Evolutionary conservation across 2,329 filamentous ascomycete genomes (phyloP), one percentile per base, ranked within the genome.

Genomic region (Aspergillus novoparasiticus): DNA sequence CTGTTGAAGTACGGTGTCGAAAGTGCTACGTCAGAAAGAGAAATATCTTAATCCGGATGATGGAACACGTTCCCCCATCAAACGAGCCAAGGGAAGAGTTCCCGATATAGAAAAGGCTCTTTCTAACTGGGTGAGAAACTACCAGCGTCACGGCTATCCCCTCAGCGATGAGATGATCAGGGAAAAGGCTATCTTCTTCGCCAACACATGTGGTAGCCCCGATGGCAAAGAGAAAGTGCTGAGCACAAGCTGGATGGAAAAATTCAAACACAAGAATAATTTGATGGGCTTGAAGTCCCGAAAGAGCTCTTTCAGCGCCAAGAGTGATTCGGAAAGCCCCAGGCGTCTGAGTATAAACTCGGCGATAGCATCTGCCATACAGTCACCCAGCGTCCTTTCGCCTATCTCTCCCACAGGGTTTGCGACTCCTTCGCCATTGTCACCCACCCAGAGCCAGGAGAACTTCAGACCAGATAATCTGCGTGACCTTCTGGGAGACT

Each of bases 71-170:
- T 94, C 93, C 51, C 91, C 92, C 6, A 86, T 91, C 68, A 96
- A 95, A 78, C 90, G 91, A 69, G 83, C 86, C 62, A 97, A 96
- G 80, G 90, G 91, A 59, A 95, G 94, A 77, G 90, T 87, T 55
- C 93, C 92, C 12, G 94, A 98, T 79, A 94, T 98, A 72, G 95
- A 98, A 76, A 89, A 93, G 72, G 93, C 94, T 1, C 85, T 99
- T 46, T 87, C 90, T 54, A 94, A 93, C 73, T 98, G 93, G 90
- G 89, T 92, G 36, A 87, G 88, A 75, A 95, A 96, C 69, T 88
- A 91, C 73, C 89, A 93, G 73, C 89, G 89, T 73, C 87, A 90
- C 72, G 93, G 94, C 1, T 82, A 89, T 43, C 83, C 89, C 19
- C 82, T 97, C 48, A 90, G 86, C 36, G 92, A 96, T 75, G 86